Conservation (phyloP, 2,329 filamentous ascomycete genomes). For the Talaromyces sp. region DNA sequence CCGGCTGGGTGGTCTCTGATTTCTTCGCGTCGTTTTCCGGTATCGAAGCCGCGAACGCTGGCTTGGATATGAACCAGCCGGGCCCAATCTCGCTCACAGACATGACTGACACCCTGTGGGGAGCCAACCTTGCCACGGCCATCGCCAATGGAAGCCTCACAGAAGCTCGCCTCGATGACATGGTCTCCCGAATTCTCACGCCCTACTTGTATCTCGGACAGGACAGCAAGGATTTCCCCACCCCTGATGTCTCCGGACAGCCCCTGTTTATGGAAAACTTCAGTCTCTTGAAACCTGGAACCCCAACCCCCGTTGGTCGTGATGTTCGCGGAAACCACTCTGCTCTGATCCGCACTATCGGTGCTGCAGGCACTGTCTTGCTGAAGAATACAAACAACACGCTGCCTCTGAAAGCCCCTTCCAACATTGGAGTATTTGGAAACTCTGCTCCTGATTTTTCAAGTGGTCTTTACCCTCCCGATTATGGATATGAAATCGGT, state of each 20-base stretch:
- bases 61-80: constrained; percentile 32
- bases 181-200: constrained; percentile 42
- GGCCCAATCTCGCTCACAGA: constrained; percentile 35
- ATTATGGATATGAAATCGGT: constrained; percentile 41
- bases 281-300: constrained; percentile 5
- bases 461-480: constrained; percentile 27
- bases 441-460: constrained; percentile 15
- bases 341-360: constrained; percentile 53
- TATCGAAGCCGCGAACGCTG: constrained; percentile 32
- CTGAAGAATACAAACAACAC: constrained; percentile 46
- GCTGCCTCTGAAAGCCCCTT: constrained; percentile 39
- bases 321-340: constrained; percentile 70
- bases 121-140: constrained; percentile 29
- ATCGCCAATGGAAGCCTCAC: constrained; percentile 36
- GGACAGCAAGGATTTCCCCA: constrained; percentile 30
- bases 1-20: constrained; percentile 43
- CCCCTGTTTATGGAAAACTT: constrained; percentile 4
- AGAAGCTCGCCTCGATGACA: constrained; percentile 39
- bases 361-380: constrained; percentile 32
- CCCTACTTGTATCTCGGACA: constrained; percentile 41
- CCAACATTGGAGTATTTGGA: constrained; percentile 15
- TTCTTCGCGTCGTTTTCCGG: constrained; percentile 39
- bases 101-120: constrained; percentile 52
- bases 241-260: constrained; percentile 7
- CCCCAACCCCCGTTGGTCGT: constrained; percentile 11